phyloP scores from a whole-genome alignment of 2,329 filamentous ascomycete genomes.

The Coniochaeta sp. region DNA sequence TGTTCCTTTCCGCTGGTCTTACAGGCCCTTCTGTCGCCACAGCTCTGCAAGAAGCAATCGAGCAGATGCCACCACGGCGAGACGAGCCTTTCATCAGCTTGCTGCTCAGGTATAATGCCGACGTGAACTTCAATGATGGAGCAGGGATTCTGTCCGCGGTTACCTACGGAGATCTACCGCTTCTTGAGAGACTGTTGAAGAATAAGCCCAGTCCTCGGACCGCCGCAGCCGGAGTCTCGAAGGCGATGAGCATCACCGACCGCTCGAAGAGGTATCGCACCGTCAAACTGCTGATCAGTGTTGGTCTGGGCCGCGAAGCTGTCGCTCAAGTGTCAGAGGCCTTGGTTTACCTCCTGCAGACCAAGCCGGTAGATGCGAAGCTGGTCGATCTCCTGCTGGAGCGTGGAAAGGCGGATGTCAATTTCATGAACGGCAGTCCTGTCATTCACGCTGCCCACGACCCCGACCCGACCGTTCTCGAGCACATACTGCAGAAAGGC shows the following conservation, averaged over 20 bases:
- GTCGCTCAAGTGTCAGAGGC: slow-evolving; percentile 33
- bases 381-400: slow-evolving; percentile 42
- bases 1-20: slow-evolving; percentile 42
- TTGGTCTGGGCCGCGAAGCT: slow-evolving; percentile 29
- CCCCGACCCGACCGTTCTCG: slow-evolving; percentile 41
- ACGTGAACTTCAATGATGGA: slow-evolving; percentile 47
- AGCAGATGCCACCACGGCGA: slow-evolving; percentile 35
- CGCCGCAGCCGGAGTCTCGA: slow-evolving; percentile 36
- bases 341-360: slow-evolving; percentile 32
- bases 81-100: slow-evolving; percentile 46
- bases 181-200: slow-evolving; percentile 37
- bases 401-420: slow-evolving; percentile 46
- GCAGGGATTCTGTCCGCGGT: slow-evolving; percentile 42
- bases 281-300: slow-evolving; percentile 36
- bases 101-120: slow-evolving; percentile 43
- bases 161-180: slow-evolving; percentile 35
- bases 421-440: slow-evolving; percentile 36
- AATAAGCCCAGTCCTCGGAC: slow-evolving; percentile 39
- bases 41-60: slow-evolving; percentile 45
- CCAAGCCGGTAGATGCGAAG: slow-evolving; percentile 41
- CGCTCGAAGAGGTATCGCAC: slow-evolving; percentile 36
- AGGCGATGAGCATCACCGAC: slow-evolving; percentile 39
- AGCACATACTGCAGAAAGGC: slow-evolving; percentile 38
- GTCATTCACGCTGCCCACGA: slow-evolving; percentile 32
- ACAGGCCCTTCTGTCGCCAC: slow-evolving; percentile 38